Percentiles rank a stretch among this genome's conserved stretches.
These are phyloP conservation scores for Oenanthe javanica DNA, from an alignment of 140 eudicot species.

Conservation along the genomic window DNA sequence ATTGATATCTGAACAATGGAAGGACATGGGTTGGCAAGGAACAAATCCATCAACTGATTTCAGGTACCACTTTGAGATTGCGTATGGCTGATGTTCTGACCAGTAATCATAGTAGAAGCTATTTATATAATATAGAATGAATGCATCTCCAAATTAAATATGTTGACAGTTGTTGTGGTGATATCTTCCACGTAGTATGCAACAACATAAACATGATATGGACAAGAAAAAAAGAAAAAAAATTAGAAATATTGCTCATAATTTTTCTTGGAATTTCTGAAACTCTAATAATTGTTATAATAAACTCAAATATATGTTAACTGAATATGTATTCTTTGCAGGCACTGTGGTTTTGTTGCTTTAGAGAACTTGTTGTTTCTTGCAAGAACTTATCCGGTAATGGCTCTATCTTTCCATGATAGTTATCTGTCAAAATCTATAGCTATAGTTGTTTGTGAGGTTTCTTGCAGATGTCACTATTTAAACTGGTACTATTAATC, in stretches of 20 bases:
- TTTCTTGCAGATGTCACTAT: background rate
- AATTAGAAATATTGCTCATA: too few relatives aligned
- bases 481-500: background rate
- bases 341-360: slow-evolving; percentile 86
- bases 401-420: background rate
- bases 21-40: slow-evolving; percentile 96
- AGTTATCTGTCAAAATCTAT: background rate
- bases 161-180: background rate
- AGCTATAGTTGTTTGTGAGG: background rate
- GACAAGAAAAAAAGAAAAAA: too few relatives aligned
- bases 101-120: background rate
- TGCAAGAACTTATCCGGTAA: slow-evolving; percentile 72
- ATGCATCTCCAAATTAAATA: background rate
- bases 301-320: background rate
- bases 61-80: slow-evolving; percentile 30
- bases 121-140: background rate
- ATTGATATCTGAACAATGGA: slow-evolving; percentile 85
- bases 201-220: background rate
- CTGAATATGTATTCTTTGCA: slow-evolving; percentile 22
- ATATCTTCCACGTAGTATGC: background rate
- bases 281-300: background rate
- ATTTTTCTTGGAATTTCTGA: background rate
- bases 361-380: slow-evolving; percentile 82
- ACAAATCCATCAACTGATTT: slow-evolving; percentile 79
- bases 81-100: background rate